Conservation (phyloP, 1,284 basidiomycete species). For the Lignosus rhinocerotis region DNA sequence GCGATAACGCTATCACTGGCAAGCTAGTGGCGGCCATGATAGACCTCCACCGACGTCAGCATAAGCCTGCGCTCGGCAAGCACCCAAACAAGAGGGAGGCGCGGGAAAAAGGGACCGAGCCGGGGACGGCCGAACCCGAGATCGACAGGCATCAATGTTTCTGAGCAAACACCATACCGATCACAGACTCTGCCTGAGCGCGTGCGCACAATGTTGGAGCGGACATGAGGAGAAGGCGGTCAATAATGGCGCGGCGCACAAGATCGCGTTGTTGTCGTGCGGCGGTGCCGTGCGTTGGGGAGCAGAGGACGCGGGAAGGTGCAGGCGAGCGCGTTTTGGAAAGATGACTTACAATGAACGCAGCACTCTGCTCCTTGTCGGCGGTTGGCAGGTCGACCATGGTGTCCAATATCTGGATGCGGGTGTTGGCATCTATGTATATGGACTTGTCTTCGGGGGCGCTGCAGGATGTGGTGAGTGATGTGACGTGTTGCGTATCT, state of each 20-base stretch:
- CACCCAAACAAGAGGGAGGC: not conserved
- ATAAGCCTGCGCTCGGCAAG: too few species aligned
- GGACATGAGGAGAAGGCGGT: constrained; percentile 4
- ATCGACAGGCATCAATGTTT: not conserved
- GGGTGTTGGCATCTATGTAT: constrained; percentile 68
- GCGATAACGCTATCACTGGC: too few species aligned
- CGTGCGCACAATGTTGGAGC: not conserved
- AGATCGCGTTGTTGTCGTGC: not conserved
- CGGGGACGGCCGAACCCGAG: not conserved
- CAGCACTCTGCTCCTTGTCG: constrained; percentile 82
- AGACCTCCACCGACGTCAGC: not conserved
- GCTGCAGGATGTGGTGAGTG: constrained; percentile 30
- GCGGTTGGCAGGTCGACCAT: constrained; percentile 73
- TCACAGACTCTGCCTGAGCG: not conserved
- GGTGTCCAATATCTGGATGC: constrained; percentile 70
- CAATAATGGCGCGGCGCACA: not conserved
- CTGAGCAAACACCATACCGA: not conserved
- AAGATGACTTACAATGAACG: constrained; percentile 66
- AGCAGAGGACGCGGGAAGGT: not conserved
- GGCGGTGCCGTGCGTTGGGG: not conserved
- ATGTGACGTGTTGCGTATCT: not conserved
- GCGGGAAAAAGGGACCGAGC: not conserved
- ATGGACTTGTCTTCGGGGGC: constrained; percentile 54
- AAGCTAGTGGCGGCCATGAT: not conserved
- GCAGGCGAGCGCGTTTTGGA: not conserved